Conservation (phyloP, 1,284 basidiomycete species). For the Boletus sp. region DNA sequence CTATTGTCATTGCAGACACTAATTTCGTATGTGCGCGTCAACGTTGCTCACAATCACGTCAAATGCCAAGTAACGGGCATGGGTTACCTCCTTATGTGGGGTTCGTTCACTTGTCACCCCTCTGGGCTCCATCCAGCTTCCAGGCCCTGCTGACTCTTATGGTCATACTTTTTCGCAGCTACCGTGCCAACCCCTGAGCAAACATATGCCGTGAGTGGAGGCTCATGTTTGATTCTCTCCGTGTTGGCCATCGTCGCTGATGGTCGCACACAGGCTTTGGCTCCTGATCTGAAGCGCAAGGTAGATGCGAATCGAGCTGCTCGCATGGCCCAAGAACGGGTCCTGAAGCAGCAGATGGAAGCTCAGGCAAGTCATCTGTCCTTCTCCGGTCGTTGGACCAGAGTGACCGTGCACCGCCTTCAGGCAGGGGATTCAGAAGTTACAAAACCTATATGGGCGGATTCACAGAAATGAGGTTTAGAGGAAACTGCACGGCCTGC, state of each 20-base stretch:
- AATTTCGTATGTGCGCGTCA: conserved; percentile 1
- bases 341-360: conserved; percentile 48
- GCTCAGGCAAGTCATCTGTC: conserved; percentile 46
- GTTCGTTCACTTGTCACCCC: conserved; percentile 40
- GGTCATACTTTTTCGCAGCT: conserved; percentile 35
- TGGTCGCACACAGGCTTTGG: conserved; percentile 46
- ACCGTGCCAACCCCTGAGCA: conserved; percentile 51
- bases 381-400: conserved; percentile 3
- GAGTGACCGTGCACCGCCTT: conserved; percentile 7
- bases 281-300: conserved; percentile 62
- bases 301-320: conserved; percentile 61
- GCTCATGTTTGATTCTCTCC: background rate
- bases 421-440: conserved; percentile 42
- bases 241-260: conserved; percentile 2
- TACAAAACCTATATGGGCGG: conserved; percentile 51
- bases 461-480: conserved; percentile 25
- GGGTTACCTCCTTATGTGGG: conserved; percentile 63
- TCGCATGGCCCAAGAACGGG: conserved; percentile 53
- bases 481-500: too few species aligned
- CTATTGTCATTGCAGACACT: conserved; percentile 5
- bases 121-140: background rate
- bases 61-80: conserved; percentile 48
- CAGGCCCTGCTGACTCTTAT: conserved; percentile 6
- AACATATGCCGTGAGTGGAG: conserved; percentile 35
- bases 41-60: background rate